Base-by-base conservation (phyloP, 202 grass and related monocot genomes). In the Zizania palustris region DNA sequence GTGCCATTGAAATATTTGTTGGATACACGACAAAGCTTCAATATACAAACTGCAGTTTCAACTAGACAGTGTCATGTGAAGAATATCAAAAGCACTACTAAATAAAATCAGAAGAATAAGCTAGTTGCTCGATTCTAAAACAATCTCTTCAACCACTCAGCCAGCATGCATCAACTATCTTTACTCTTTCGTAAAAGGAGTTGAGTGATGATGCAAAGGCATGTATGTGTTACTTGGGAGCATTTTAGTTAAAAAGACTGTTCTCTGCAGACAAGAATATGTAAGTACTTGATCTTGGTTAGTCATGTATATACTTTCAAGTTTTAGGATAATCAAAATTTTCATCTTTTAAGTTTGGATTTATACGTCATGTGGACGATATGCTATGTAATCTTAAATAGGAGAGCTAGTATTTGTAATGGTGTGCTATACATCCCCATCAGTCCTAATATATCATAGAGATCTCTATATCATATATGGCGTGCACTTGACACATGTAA, bases 1-100 rank as follows among this genome's bases (percentile, higher is more conserved):
- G 71, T 4, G 77, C 75, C 90, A 93, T 93, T 33, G 4, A 56
- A 60, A 37, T 37, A 60, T 56, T 55, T 53, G 11, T 48, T 59
- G 21, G 10, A 16, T 11, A 5, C 19, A 43, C 48, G 6, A 0
- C 35, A 77, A 38, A 36, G n/a, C 54, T 74, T 37, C 62, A 42
- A 15, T 74, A 18, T 9, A 42, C 22, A 16, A 60, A 45, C 79
- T 78, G 61, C 44, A 77, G 72, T 11, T 55, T 45, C 11, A 71
- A 10, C 35, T 1, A 59, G 41, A 9, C 4, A 69, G 38, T 53
- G 54, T 76, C 49, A 53, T 19, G 7, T 55, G 51, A 55, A 20
- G 51, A 2, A 55, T 55, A 55, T 19, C 51, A 55, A 55, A 4
- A 55, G 16, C 51, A 20, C 8, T 55, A 20, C 3, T 1, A 6